Conservation (phyloP, 495 filamentous ascomycete species). For the Saxispiralis lemnorum region DNA sequence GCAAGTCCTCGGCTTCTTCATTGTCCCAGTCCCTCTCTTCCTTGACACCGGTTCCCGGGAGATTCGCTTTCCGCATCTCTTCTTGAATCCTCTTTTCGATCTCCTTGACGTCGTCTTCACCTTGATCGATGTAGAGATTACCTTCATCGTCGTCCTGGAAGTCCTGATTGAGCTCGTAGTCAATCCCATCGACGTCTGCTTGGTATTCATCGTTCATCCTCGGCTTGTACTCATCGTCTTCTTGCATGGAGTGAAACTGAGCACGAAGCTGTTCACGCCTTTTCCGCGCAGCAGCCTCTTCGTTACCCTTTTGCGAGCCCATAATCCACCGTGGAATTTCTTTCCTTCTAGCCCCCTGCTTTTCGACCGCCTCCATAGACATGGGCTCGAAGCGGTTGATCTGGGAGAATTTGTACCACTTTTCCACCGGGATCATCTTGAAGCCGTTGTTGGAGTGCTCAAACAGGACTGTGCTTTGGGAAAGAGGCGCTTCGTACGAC, state of each 20-base stretch:
- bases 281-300: conserved; percentile 11
- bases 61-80: conserved; percentile 71
- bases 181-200: conserved; percentile 27
- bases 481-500: conserved; percentile 68
- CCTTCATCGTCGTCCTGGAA: conserved; percentile 87
- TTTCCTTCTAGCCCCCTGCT: conserved; percentile 52
- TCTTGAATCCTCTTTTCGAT: conserved; percentile 68
- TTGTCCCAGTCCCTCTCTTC: conserved; percentile 74
- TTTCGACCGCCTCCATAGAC: conserved; percentile 73
- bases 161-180: conserved; percentile 25
- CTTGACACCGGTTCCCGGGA: conserved; percentile 38
- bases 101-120: conserved; percentile 46
- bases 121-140: conserved; percentile 61
- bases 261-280: conserved; percentile 29
- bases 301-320: conserved; percentile 38
- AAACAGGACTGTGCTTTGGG: conserved; percentile 59
- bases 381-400: conserved; percentile 69
- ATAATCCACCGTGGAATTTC: conserved; percentile 22
- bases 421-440: conserved; percentile 77
- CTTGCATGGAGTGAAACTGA: conserved; percentile 29
- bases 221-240: conserved; percentile 37
- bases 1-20: conserved; percentile 52
- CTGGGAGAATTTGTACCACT: conserved; percentile 81
- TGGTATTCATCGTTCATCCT: conserved; percentile 38
- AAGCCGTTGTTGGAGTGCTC: conserved; percentile 47